Evolutionary conservation across 2,329 filamentous ascomycete genomes (phyloP), one percentile per base, ranked within the genome.

Genomic region (Diaporthe velutina): DNA sequence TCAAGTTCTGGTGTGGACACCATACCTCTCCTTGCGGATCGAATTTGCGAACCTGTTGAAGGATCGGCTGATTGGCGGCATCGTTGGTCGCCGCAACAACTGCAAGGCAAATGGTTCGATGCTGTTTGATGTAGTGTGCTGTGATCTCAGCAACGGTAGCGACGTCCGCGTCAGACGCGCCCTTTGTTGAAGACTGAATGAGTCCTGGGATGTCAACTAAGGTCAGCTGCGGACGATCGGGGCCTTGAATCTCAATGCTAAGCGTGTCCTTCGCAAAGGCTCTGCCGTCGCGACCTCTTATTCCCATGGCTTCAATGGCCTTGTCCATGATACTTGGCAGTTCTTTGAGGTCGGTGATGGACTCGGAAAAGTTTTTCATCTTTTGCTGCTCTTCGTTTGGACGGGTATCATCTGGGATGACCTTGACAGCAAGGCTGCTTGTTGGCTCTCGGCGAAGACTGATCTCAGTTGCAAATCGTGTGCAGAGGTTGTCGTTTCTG

Each of bases 401-500:
- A 4, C 73, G 28, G 0, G 8, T n/a, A 2, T 15, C 9, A 19
- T 66, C 73, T n/a, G 67, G 73, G 6, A 71, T 71, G 48, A 71
- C 42, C 7, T 25, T 52, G 1, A 74, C 1, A 1, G 13, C 48
- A 19, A 74, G 30, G 9, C 38, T 45, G 10, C 4, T 50, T 1
- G 25, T 42, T 0, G 48, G 55, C 19, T 74, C 67, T 28, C 50
- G 57, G n/a, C 73, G 73, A 28, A 71, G 67, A 9, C 73, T 52
- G 30, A 71, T 74, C 38, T 74, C 73, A 0, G 67, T 74, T 4
- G 73, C 73, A 9, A 74, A 74, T 0, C 73, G 67, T 40, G 73
- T 74, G 57, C 73, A 74, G n/a, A 74, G 48, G 3, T 71, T 74
- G 50, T 74, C 73, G 4, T 50, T 58, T 19, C 73, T 38, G 12